A percentile compares a stretch with the other conserved stretches of the same genome.
These are phyloP conservation scores for thale cress (Arabidopsis thaliana) DNA, from an alignment of 345 rosid genomes.

Conservation along the genomic window DNA sequence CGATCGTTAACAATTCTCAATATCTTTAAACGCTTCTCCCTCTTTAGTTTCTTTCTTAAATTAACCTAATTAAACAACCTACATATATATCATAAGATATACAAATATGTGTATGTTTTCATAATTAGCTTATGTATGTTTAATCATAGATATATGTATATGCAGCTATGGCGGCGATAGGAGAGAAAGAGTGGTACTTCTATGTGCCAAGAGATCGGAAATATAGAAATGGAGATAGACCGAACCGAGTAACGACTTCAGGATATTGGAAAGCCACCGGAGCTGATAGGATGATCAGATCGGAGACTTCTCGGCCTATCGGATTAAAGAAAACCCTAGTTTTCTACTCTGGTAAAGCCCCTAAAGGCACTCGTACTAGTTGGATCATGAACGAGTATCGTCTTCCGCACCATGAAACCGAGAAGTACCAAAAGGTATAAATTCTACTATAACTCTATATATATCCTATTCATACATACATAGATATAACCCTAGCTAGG, in stretches of 20 bases:
- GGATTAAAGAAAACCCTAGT: conserved; percentile 99
- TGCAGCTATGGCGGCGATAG: conserved; percentile 93
- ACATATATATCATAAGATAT: conserved; percentile 16
- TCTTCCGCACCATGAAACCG: conserved; percentile 93
- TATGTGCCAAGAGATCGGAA: conserved; percentile 96
- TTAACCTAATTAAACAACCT: neutral
- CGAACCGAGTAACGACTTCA: conserved; percentile 93
- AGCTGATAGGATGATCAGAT: conserved; percentile 94
- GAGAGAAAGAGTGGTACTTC: conserved; percentile 99
- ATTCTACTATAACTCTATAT: neutral
- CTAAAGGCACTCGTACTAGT: conserved; percentile 93
- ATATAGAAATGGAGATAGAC: conserved; percentile 95
- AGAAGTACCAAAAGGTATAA: conserved; percentile 85
- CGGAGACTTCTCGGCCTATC: conserved; percentile 72
- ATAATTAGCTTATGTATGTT: conserved; percentile 10
- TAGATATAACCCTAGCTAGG: conserved; percentile 42
- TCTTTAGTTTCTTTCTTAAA: neutral
- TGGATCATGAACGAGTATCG: conserved; percentile 99
- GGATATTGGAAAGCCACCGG: conserved; percentile 99
- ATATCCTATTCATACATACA: neutral
- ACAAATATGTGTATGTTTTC: neutral
- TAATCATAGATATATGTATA: conserved; percentile 4
- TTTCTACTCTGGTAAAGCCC: conserved; percentile 98
- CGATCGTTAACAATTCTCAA: conserved; percentile 1
- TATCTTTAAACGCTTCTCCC: conserved; percentile 8